These are phyloP conservation scores for Microstroma glucosiphilum DNA, from an alignment of 1,284 basidiomycete genomes.

Conservation along the genomic window DNA sequence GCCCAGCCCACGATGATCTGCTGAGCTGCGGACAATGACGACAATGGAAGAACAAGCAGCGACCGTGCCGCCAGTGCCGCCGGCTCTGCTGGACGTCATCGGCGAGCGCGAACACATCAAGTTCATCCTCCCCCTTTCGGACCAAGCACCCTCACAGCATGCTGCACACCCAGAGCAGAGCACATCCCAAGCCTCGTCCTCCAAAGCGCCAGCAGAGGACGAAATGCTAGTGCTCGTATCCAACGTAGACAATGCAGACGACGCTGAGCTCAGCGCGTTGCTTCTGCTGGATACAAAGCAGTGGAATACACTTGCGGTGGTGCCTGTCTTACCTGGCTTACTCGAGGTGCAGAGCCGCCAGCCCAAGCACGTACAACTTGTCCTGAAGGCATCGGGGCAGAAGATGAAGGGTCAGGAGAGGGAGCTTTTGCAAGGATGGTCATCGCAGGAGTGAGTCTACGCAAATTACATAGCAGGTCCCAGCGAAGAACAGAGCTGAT, in stretches of 20 bases:
- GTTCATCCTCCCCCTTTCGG: neutral
- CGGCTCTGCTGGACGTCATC: neutral
- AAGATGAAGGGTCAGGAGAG: too few relatives aligned
- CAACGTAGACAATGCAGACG: neutral
- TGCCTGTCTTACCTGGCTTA: neutral
- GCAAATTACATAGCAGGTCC: too few relatives aligned
- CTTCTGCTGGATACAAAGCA: neutral
- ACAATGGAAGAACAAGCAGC: neutral
- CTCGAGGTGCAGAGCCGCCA: constrained; percentile 1
- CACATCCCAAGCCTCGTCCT: neutral
- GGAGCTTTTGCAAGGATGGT: too few relatives aligned
- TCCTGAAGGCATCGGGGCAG: neutral
- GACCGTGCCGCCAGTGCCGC: neutral
- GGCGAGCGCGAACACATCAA: constrained; percentile 4
- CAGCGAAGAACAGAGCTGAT: neutral
- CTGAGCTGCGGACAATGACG: too few relatives aligned
- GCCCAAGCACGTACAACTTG: neutral
- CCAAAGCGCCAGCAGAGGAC: neutral
- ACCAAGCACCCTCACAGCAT: neutral
- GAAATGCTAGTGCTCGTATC: neutral
- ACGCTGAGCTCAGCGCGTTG: constrained; percentile 2
- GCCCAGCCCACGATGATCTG: too few relatives aligned
- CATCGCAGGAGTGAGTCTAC: too few relatives aligned
- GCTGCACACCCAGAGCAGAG: neutral
- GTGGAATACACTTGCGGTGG: neutral